A percentile compares a stretch with the other conserved stretches of the same genome.
phyloP scores from a whole-genome alignment of 371 early-diverging fungal species.

The Syncephalis fuscata region DNA sequence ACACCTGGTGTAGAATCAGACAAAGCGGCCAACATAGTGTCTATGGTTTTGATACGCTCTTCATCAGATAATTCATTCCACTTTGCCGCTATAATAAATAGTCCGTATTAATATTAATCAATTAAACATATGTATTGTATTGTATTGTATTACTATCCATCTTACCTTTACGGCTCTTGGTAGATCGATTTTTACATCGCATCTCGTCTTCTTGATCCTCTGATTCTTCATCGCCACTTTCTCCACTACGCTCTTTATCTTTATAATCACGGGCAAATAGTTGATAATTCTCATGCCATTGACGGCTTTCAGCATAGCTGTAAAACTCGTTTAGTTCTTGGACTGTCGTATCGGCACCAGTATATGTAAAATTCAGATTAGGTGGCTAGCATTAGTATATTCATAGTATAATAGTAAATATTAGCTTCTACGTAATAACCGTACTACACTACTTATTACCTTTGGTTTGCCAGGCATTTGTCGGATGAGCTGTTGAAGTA shows the following conservation, averaged over 20 bases:
- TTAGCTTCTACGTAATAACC: no score
- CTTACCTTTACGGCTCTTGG: neutral
- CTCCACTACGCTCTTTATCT: neutral
- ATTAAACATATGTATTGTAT: no score
- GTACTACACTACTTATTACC: neutral
- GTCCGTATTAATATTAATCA: no score
- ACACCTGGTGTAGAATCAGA: slow-evolving; percentile 1
- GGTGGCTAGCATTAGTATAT: slow-evolving; percentile 18
- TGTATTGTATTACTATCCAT: no score
- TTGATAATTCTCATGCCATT: slow-evolving; percentile 21
- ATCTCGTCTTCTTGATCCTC: neutral
- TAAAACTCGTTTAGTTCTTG: slow-evolving; percentile 63
- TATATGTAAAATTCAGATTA: slow-evolving; percentile 36
- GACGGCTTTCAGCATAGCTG: slow-evolving; percentile 34
- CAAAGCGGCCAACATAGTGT: no score
- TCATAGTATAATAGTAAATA: neutral
- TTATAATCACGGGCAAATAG: slow-evolving; percentile 20
- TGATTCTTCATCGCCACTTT: neutral
- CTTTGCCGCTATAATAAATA: no score
- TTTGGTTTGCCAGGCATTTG: slow-evolving; percentile 7
- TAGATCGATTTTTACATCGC: neutral
- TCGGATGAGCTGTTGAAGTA: slow-evolving; percentile 5
- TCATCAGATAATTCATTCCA: no score
- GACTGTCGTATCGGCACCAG: slow-evolving; percentile 33
- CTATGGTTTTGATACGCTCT: no score